phyloP scores from a whole-genome alignment of 179 eudicot species.

The Amaranthus tricolor region DNA sequence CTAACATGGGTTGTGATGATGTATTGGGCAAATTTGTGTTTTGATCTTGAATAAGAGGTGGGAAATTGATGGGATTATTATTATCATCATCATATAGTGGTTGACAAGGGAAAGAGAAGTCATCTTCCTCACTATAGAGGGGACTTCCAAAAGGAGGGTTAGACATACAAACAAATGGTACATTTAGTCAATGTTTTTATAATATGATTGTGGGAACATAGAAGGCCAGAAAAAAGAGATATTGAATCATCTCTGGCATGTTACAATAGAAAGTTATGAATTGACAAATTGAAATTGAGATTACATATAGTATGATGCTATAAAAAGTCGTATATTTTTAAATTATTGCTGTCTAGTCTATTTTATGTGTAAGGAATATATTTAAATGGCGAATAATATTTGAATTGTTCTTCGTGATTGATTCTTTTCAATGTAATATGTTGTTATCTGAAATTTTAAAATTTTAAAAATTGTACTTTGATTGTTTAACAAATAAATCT shows the following conservation, averaged over 20 bases:
- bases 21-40: neutral
- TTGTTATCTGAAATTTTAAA: too few relatives aligned
- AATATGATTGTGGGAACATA: neutral
- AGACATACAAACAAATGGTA: conserved; percentile 22
- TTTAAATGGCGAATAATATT: too few relatives aligned
- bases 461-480: too few relatives aligned
- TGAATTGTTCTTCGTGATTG: too few relatives aligned
- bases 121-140: conserved; percentile 25
- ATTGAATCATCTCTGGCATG: neutral
- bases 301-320: neutral
- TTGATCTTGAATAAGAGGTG: conserved; percentile 14
- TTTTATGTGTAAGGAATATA: too few relatives aligned
- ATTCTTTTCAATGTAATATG: too few relatives aligned
- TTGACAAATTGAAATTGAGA: neutral
- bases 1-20: conserved; percentile 22
- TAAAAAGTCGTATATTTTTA: neutral
- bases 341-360: too few relatives aligned
- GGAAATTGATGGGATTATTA: conserved; percentile 6
- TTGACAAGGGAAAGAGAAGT: conserved; percentile 26
- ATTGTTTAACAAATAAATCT: too few relatives aligned
- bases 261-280: neutral
- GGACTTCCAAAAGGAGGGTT: conserved; percentile 36
- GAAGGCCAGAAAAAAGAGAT: neutral
- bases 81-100: conserved; percentile 9
- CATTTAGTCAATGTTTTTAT: neutral